Evolutionary conservation across 2,329 filamentous ascomycete species (phyloP), one percentile per base, ranked within the genome.

Genomic region (Gnomoniopsis smithogilvyi): DNA sequence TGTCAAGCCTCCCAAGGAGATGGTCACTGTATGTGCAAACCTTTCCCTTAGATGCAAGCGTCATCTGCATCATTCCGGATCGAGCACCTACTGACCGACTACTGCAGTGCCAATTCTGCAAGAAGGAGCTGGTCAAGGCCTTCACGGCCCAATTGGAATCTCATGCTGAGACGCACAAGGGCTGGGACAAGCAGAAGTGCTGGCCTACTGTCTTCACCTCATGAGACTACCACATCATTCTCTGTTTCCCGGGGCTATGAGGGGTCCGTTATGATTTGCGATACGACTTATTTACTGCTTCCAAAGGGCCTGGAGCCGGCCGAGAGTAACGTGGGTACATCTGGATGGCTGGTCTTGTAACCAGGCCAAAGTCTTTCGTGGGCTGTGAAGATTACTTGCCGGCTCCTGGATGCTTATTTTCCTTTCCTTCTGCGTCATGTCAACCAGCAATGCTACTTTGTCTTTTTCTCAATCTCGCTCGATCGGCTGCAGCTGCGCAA

Each of bases 131-230:
- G 54, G 75, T 81, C 63, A 79, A 78, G 67, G 78, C 78, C 56
- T 82, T 82, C 65, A 71, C 75, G 55, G 73, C 75, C 46, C 79
- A 82, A 67, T 73, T 83, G 15, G 77, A 80, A 67, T 74, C 76
- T n/a, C 81, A 84, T 64, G 81, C 80, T 14, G 66, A 69, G 54
- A 83, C 79, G 6, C 81, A 84, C 65, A 77, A 77, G 62, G 60
- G 69, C 3, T 83, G 80, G 81, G 70, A 80, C 0, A 83, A 82
- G 74, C 80, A 83, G 74, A 83, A 83, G 74, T 84, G 81, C 73
- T 84, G 78, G 76, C 81, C 81, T 2, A 79, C 78, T 54, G 78
- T 80, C 52, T 80, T 79, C 62, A 17, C 17, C 1, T 55, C 21
- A 46, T 49, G 11, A 45, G 17, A 21, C 22, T 41, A 15, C 10